Conservation (phyloP, 2,329 filamentous ascomycete species). For the Xylogone sp. region DNA sequence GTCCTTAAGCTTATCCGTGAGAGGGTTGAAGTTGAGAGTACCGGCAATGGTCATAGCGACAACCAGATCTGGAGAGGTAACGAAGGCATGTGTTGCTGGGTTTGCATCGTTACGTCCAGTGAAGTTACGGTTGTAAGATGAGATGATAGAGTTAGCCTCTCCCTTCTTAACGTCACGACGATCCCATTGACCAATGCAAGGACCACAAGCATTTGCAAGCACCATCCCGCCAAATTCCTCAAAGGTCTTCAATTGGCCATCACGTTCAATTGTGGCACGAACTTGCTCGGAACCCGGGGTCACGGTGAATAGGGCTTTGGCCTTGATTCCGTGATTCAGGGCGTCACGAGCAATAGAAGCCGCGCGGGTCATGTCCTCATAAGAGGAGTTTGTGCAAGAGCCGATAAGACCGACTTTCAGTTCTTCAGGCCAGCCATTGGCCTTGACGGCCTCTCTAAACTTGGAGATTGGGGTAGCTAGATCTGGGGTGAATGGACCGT, state of each 20-base stretch:
- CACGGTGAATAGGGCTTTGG: slow-evolving; percentile 89
- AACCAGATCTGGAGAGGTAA: slow-evolving; percentile 85
- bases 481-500: slow-evolving; percentile 98
- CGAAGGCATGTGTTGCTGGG: slow-evolving; percentile 90
- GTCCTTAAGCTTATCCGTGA: slow-evolving; percentile 88
- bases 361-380: slow-evolving; percentile 88
- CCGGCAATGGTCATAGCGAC: slow-evolving; percentile 84
- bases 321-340: slow-evolving; percentile 86
- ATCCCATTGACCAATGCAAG: slow-evolving; percentile 95
- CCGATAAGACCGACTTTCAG: slow-evolving; percentile 96
- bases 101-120: slow-evolving; percentile 96
- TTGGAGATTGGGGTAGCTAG: slow-evolving; percentile 96
- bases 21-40: slow-evolving; percentile 87
- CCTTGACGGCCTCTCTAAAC: slow-evolving; percentile 90
- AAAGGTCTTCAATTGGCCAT: slow-evolving; percentile 89
- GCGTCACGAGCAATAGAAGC: slow-evolving; percentile 91
- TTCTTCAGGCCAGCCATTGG: slow-evolving; percentile 94
- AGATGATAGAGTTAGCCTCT: slow-evolving; percentile 92
- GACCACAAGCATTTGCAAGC: slow-evolving; percentile 90
- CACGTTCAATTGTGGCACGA: slow-evolving; percentile 81
- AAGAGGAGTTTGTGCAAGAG: slow-evolving; percentile 91
- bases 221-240: slow-evolving; percentile 95
- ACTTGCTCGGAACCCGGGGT: slow-evolving; percentile 98
- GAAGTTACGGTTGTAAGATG: slow-evolving; percentile 99
- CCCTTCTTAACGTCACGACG: slow-evolving; percentile 92